Evolutionary conservation across 352 stramenopile genomes (phyloP).

Genomic region (Globisporangium cylindrosporum): DNA sequence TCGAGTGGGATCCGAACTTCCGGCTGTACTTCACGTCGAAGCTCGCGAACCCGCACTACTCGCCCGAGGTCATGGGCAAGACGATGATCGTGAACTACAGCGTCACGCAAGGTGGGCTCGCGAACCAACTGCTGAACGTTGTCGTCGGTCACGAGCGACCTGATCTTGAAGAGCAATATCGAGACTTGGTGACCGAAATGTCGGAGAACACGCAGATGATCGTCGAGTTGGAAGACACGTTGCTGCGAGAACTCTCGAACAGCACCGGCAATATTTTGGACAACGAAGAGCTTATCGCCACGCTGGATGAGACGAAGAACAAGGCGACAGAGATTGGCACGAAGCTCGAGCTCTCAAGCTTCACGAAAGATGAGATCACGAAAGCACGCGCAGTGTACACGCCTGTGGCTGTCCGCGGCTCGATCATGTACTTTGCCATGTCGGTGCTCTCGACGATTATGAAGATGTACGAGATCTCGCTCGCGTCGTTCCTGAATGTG

Average conservation of each 20-base stretch:
- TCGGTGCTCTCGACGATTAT: conserved; percentile 90
- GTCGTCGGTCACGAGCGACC: conserved; percentile 92
- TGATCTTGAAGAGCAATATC: conserved; percentile 93
- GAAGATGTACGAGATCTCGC: conserved; percentile 96
- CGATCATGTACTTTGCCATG: conserved; percentile 95
- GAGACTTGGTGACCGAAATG: conserved; percentile 91
- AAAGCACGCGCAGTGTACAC: conserved; percentile 89
- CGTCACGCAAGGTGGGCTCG: conserved; percentile 90
- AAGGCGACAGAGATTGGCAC: conserved; percentile 93
- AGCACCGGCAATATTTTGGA: conserved; percentile 93
- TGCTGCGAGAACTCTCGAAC: conserved; percentile 89
- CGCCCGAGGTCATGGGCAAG: conserved; percentile 94
- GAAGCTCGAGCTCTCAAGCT: conserved; percentile 90
- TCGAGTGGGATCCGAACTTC: conserved; percentile 94
- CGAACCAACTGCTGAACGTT: conserved; percentile 93
- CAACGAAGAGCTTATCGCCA: conserved; percentile 94
- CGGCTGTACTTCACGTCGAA: conserved; percentile 94
- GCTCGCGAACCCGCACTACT: conserved; percentile 93
- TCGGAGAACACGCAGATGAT: conserved; percentile 92
- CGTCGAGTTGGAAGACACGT: conserved; percentile 90
- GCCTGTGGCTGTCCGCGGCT: conserved; percentile 89
- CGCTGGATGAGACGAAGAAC: conserved; percentile 94
- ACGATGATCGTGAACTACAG: conserved; percentile 97
- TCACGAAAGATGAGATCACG: conserved; percentile 94
- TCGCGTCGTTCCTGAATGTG: conserved; percentile 91